Evolutionary conservation across 495 filamentous ascomycete species (phyloP).

Genomic region (Annulohypoxylon maeteangense): DNA sequence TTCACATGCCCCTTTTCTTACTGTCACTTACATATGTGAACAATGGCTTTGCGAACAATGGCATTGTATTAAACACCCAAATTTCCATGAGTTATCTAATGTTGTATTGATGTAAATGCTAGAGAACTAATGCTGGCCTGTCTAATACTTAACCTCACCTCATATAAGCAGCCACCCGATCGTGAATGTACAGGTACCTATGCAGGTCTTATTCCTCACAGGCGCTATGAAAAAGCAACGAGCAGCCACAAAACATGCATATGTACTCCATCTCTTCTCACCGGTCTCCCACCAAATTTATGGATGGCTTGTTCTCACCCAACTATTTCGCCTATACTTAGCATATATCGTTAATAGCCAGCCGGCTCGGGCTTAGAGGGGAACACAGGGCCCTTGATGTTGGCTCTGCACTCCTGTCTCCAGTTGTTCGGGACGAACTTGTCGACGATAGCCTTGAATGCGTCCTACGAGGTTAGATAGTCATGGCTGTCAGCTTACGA

Average conservation of each 20-base stretch:
- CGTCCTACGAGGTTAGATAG: slow-evolving; percentile 60
- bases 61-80: background rate
- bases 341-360: slow-evolving; percentile 56
- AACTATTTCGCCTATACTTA: background rate
- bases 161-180: background rate
- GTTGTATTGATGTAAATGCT: slow-evolving; percentile 6
- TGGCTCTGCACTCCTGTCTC: slow-evolving; percentile 76
- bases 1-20: background rate
- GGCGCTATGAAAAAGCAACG: background rate
- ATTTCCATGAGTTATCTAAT: background rate
- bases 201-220: background rate
- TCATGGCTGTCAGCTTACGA: slow-evolving; percentile 8
- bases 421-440: slow-evolving; percentile 86
- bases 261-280: background rate
- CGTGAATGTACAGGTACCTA: slow-evolving; percentile 19
- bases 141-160: background rate
- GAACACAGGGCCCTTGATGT: slow-evolving; percentile 67
- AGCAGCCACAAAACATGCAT: background rate
- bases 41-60: background rate
- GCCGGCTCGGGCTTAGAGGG: slow-evolving; percentile 65
- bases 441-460: slow-evolving; percentile 93
- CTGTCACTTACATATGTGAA: background rate
- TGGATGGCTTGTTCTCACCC: background rate
- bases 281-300: background rate
- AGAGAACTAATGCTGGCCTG: background rate